Evolutionary conservation across 1,284 basidiomycete genomes (phyloP), one percentile per base, ranked within the genome.

Genomic region (Cystobasidium sp.): DNA sequence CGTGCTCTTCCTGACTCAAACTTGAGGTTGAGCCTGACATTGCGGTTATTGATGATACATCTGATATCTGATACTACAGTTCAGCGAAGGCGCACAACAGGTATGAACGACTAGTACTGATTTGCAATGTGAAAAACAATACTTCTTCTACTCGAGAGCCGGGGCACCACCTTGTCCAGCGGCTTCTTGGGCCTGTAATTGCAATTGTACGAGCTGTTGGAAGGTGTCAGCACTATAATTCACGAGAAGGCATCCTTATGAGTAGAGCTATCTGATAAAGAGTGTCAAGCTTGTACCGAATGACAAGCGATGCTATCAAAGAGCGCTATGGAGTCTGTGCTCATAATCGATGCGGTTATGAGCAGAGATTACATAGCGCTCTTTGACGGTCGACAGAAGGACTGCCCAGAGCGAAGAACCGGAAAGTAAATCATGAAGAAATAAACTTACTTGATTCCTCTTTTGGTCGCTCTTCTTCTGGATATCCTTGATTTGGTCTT

Each of bases 401-500:
- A 47, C n/a, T 2, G 1, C 20, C 37, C 2, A 12, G 20, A n/a
- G 14, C 9, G 12, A 37, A 49, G n/a, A 14, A 49, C 46, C 46
- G 46, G 14, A 49, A 12, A 24, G 0, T 31, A 76, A 31, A 71
- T 24, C 51, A 43, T 46, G 55, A 8, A 16, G 68, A n/a, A 18
- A 20, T 14, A 14, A 18, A 83, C 87, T 78, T 77, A 91, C 93
- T 86, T 95, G 91, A 47, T 84, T 81, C 83, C 91, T 92, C 84
- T 90, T 92, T 81, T 88, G 89, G 76, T 93, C 90, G 62, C 89
- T 86, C 78, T 89, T 90, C 39, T 85, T 85, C 75, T 90, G 88
- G 31, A 89, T 84, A 6, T 93, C 91, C 80, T 91, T 89, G 63
- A 96, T 84, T 81, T 91, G 90, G 6, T 79, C 82, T 82, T 96